Base-by-base conservation (phyloP, 257 asterid species). In the Jasminum sambac region DNA sequence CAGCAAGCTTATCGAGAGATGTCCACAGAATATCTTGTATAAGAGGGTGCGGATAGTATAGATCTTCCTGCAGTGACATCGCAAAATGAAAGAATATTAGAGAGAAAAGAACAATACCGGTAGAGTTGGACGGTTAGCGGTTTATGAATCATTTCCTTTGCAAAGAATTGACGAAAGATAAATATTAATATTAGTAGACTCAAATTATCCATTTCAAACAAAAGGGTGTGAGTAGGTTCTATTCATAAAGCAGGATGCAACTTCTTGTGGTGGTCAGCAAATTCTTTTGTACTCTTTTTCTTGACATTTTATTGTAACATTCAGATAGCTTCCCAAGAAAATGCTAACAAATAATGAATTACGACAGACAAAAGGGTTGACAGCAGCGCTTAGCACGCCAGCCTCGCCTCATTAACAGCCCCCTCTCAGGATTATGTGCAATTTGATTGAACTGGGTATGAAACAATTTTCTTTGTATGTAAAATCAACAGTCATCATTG, bases 41-140 rank as follows among this genome's bases (percentile, higher is more conserved):
- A 61, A 89, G 72, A 72, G 98, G 97, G 78, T 90, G 98, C 11
- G 96, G 98, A 78, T 94, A 94, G 90, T 89, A 94, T 43, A 94
- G 92, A 77, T 94, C 98, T 84, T 94, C 98, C 98, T 94, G 92
- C 88, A 86, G 68, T 48, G 65, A 62, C 50, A 66, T 68, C 72
- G 66, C 38, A 61, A 23, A 25, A 72, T 37, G 39, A 71, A 41
- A 61, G 59, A 69, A 66, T 39, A 17, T 63, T 25, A 36, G n/a
- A 25, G 8, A 64, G 25, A 26, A 48, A n/a, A 41, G 67, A 37
- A 59, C 37, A 65, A 63, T 4, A 60, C 16, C 52, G 39, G 38
- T 50, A 58, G 55, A 60, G 68, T 70, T 43, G 60, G 21, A 55
- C 37, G 30, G 37, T 61, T 41, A 19, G 50, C 62, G 61, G 11